phyloP scores from a whole-genome alignment of 495 filamentous ascomycete genomes.

The Hypoxylon lienhwacheense region DNA sequence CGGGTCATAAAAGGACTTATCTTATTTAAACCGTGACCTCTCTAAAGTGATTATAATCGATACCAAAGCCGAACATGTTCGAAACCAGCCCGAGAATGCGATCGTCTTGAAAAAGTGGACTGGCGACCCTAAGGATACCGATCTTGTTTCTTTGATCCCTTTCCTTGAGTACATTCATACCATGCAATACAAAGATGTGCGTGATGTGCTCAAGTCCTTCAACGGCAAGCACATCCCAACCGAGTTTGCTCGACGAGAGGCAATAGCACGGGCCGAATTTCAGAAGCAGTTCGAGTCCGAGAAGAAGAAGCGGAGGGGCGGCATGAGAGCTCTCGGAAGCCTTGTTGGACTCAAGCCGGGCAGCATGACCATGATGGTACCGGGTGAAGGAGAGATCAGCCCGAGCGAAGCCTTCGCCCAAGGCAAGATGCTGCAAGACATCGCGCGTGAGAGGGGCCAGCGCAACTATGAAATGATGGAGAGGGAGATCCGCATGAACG shows the following conservation, averaged over 20 bases:
- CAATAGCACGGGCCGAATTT: slow-evolving; percentile 76
- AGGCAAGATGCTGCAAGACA: slow-evolving; percentile 94
- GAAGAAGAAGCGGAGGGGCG: slow-evolving; percentile 60
- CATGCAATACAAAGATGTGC: slow-evolving; percentile 86
- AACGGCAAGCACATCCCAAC: slow-evolving; percentile 80
- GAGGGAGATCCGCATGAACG: slow-evolving; percentile 85
- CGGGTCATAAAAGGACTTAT: slow-evolving; percentile 86
- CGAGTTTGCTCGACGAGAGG: slow-evolving; percentile 89
- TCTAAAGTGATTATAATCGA: slow-evolving; percentile 94
- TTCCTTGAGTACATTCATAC: slow-evolving; percentile 95
- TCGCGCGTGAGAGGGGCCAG: slow-evolving; percentile 86
- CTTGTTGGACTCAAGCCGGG: slow-evolving; percentile 75
- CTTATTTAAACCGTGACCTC: slow-evolving; percentile 92
- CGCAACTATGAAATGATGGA: slow-evolving; percentile 87
- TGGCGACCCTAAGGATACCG: slow-evolving; percentile 77
- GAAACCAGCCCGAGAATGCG: slow-evolving; percentile 88
- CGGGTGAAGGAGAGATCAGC: slow-evolving; percentile 67
- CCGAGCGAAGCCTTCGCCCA: slow-evolving; percentile 73
- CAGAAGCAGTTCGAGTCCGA: slow-evolving; percentile 73
- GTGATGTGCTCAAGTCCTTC: slow-evolving; percentile 83
- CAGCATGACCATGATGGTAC: slow-evolving; percentile 53
- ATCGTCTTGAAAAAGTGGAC: slow-evolving; percentile 89
- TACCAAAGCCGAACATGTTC: slow-evolving; percentile 76
- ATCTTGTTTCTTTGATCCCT: slow-evolving; percentile 83
- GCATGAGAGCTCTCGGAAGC: slow-evolving; percentile 64